A percentile compares a stretch with the other conserved stretches of the same genome.
Conservation (phyloP, 805 yeast species). For the Candida orba region DNA sequence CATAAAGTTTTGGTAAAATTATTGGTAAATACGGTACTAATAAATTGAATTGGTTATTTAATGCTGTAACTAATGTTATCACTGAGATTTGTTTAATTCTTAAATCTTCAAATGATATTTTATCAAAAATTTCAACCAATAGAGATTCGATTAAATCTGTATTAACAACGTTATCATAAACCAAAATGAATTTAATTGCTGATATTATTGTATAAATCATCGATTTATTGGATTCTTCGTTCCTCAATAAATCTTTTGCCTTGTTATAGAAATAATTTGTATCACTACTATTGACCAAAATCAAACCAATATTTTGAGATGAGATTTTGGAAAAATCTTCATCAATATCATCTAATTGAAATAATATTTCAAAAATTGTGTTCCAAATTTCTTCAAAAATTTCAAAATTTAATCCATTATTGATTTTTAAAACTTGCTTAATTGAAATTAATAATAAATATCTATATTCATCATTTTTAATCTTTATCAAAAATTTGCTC, state of each 20-base stretch:
- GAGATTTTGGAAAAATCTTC: constrained; percentile 19
- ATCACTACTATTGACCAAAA: constrained; percentile 24
- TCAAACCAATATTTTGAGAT: constrained; percentile 20
- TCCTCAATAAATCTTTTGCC: constrained; percentile 17
- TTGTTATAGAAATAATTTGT: constrained; percentile 24
- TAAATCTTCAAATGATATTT: constrained; percentile 33
- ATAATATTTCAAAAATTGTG: constrained; percentile 14
- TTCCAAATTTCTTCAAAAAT: constrained; percentile 23
- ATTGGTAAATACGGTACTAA: constrained; percentile 38
- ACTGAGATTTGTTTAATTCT: constrained; percentile 55
- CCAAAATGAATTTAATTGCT: constrained; percentile 31
- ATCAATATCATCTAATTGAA: constrained; percentile 13
- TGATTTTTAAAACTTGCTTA: constrained; percentile 23
- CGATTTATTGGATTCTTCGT: constrained; percentile 14
- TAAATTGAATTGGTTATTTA: constrained; percentile 46
- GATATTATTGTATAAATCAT: constrained; percentile 25
- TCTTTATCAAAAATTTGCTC: constrained; percentile 29
- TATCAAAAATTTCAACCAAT: constrained; percentile 17
- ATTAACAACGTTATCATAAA: constrained; percentile 23
- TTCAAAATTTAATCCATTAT: constrained; percentile 18
- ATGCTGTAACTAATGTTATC: constrained; percentile 49
- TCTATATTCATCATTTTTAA: constrained; percentile 20
- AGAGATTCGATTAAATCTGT: constrained; percentile 19
- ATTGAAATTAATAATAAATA: constrained; percentile 26
- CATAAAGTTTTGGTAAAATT: constrained; percentile 44